Conservation (phyloP, 768 basidiomycete species). For the Panellus pusillus region DNA sequence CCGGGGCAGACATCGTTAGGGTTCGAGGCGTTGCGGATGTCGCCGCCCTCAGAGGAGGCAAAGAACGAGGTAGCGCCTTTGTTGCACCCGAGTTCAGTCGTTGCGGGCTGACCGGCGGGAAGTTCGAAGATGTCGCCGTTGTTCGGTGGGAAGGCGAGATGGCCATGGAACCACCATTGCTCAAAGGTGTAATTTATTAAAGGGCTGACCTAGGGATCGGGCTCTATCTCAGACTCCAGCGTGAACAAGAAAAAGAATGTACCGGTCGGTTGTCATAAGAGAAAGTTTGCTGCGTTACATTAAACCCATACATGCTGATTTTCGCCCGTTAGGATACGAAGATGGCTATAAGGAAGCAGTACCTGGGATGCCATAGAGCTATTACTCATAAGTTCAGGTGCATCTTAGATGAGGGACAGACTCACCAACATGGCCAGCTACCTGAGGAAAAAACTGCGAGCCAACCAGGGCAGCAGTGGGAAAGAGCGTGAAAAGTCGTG, state of each 20-base stretch:
- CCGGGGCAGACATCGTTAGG: conserved; percentile 55
- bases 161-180: conserved; percentile 65
- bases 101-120: conserved; percentile 56
- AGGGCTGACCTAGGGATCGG: conserved; percentile 26
- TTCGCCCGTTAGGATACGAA: too few species aligned
- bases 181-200: conserved; percentile 51
- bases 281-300: conserved; percentile 56
- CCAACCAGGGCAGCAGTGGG: conserved; percentile 14
- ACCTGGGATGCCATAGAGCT: conserved; percentile 50
- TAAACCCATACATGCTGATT: conserved; percentile 63
- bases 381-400: background rate
- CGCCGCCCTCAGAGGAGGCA: conserved; percentile 50
- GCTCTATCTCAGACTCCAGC: background rate
- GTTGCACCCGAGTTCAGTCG: conserved; percentile 55
- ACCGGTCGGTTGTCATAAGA: conserved; percentile 66
- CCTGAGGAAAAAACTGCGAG: background rate
- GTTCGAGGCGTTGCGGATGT: conserved; percentile 47
- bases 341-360: too few species aligned
- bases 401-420: background rate
- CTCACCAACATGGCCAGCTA: conserved; percentile 15
- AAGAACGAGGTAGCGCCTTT: conserved; percentile 63
- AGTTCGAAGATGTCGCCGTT: conserved; percentile 56
- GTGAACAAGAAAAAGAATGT: conserved; percentile 9
- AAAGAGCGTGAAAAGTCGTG: conserved; percentile 16
- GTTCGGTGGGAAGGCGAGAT: conserved; percentile 59